A percentile compares a stretch with the other conserved stretches of the same genome.
These are phyloP conservation scores for Globisporangium abappressorium DNA, from an alignment of 352 stramenopile species.

Conservation along the genomic window DNA sequence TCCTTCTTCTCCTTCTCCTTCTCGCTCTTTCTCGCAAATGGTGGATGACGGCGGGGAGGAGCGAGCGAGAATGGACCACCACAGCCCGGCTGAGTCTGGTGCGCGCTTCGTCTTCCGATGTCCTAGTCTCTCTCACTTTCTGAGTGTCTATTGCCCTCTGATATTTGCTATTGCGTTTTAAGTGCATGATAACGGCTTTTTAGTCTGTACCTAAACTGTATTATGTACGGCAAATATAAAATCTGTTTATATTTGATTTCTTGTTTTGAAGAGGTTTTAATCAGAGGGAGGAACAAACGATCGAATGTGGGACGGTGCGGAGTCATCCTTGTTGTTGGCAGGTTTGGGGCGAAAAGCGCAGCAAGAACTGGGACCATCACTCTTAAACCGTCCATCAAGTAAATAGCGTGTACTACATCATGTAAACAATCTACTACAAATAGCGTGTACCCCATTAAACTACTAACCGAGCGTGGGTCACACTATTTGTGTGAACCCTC, in stretches of 20 bases:
- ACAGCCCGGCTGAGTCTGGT: neutral
- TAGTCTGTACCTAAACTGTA: too few species aligned
- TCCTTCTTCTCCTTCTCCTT: constrained; percentile 2
- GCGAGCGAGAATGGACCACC: constrained; percentile 4
- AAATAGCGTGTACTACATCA: neutral
- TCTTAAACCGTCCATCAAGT: neutral
- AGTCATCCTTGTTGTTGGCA: constrained; percentile 24
- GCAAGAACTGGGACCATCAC: constrained; percentile 1
- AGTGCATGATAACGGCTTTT: too few species aligned
- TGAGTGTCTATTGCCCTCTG: neutral
- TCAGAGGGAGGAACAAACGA: neutral
- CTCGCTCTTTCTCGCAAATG: constrained; percentile 5
- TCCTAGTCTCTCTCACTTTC: neutral
- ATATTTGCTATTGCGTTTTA: neutral
- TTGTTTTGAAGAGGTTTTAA: neutral
- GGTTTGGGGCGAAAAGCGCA: neutral
- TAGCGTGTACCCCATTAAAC: constrained; percentile 2
- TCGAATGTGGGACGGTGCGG: constrained; percentile 23
- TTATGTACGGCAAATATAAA: too few species aligned
- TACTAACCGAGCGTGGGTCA: neutral
- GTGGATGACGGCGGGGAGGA: neutral
- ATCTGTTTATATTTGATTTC: too few species aligned
- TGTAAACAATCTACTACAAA: neutral
- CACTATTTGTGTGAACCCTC: neutral
- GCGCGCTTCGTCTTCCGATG: constrained; percentile 5